phyloP scores from a whole-genome alignment of 441 rosid species.

The Syzygium malaccense region DNA sequence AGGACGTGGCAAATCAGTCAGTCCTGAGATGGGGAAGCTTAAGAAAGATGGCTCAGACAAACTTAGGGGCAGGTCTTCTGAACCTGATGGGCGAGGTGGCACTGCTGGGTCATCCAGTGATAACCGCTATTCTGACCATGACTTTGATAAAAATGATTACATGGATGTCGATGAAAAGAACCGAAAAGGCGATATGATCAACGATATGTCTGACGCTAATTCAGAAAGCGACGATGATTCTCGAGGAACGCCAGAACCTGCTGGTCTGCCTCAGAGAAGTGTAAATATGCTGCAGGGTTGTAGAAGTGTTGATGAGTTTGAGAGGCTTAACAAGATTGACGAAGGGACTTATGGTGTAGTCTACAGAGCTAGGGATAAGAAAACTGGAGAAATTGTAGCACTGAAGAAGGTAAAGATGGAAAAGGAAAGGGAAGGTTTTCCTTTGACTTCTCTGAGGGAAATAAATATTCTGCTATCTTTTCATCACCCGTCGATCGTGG shows the following conservation, averaged over 20 bases:
- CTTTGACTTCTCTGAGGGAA: slow-evolving; percentile 89
- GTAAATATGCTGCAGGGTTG: slow-evolving; percentile 96
- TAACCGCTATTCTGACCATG: slow-evolving; percentile 40
- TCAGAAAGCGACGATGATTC: slow-evolving; percentile 45
- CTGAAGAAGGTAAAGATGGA: slow-evolving; percentile 99
- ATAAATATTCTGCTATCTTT: slow-evolving; percentile 95
- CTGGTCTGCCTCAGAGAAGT: slow-evolving; percentile 62
- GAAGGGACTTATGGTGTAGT: slow-evolving; percentile 99
- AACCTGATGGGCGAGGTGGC: slow-evolving; percentile 49
- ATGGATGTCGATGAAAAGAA: slow-evolving; percentile 61
- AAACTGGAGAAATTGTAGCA: slow-evolving; percentile 93
- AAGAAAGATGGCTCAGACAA: slow-evolving; percentile 53
- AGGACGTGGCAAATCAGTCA: slow-evolving; percentile 33
- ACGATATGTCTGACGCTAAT: slow-evolving; percentile 32
- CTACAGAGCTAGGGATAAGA: slow-evolving; percentile 91
- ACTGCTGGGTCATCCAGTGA: slow-evolving; percentile 42
- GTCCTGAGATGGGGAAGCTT: slow-evolving; percentile 55
- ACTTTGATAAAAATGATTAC: slow-evolving; percentile 49
- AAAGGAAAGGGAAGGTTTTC: slow-evolving; percentile 99
- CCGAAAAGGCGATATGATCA: slow-evolving; percentile 21
- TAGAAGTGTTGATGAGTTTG: slow-evolving; percentile 98
- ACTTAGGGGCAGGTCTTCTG: slow-evolving; percentile 47
- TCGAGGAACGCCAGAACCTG: slow-evolving; percentile 47
- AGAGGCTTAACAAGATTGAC: slow-evolving; percentile 95
- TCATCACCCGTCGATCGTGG: slow-evolving; percentile 93